These are phyloP conservation scores for Oenanthe sinensis DNA, from an alignment of 129 eudicot species.

Conservation along the genomic window DNA sequence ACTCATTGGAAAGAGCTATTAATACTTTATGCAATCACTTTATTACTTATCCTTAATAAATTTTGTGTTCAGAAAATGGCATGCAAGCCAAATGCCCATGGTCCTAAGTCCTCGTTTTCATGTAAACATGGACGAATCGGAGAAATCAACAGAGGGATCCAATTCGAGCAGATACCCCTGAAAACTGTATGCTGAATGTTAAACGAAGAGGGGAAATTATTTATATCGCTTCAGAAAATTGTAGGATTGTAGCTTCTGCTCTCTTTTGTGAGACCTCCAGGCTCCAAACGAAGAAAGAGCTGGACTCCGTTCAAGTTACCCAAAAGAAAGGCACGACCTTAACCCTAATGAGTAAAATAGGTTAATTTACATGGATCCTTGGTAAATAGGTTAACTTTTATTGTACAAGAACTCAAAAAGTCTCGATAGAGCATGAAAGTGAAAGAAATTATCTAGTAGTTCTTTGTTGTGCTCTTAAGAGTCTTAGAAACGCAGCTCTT, in stretches of 20 bases:
- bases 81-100: slow-evolving; percentile 80
- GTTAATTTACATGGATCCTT: too few relatives aligned
- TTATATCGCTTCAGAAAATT: slow-evolving; percentile 82
- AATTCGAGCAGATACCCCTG: slow-evolving; percentile 67
- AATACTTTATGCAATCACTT: background rate
- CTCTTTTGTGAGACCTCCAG: too few relatives aligned
- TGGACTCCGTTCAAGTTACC: background rate
- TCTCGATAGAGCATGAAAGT: background rate
- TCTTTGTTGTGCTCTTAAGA: background rate
- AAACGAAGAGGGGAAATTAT: slow-evolving; percentile 80
- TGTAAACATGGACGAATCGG: slow-evolving; percentile 15
- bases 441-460: background rate
- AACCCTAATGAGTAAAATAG: too few relatives aligned
- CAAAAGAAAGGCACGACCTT: too few relatives aligned
- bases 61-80: slow-evolving; percentile 65
- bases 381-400: background rate
- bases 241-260: too few relatives aligned
- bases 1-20: background rate
- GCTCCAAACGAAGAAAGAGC: slow-evolving; percentile 80
- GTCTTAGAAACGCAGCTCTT: background rate
- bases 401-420: background rate
- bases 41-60: background rate
- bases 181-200: slow-evolving; percentile 89
- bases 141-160: slow-evolving; percentile 61
- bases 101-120: too few relatives aligned